Percentiles rank a stretch among this genome's conserved stretches.
Conservation (phyloP, 768 basidiomycete genomes). For the Hypholoma sublateritium region DNA sequence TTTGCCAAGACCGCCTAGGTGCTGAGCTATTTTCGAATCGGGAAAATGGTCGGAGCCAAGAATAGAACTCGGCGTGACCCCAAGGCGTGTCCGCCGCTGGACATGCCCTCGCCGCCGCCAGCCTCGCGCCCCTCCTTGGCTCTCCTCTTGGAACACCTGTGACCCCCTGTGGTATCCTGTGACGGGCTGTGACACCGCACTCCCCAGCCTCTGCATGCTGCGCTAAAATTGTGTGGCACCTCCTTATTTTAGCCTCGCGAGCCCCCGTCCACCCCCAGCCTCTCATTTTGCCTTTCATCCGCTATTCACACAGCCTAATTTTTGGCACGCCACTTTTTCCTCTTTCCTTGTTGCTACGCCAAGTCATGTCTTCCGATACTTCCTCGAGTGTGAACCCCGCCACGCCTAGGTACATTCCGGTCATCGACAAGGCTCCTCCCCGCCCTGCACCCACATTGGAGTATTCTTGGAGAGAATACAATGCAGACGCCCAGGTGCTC, state of each 20-base stretch:
- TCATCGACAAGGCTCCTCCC: slow-evolving; percentile 20
- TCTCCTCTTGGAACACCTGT: neutral
- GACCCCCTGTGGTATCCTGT: slow-evolving; percentile 9
- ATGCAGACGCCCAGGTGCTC: slow-evolving; percentile 27
- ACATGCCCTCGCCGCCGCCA: neutral
- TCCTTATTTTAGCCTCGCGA: slow-evolving; percentile 8
- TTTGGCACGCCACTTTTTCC: neutral
- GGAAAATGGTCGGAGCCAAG: slow-evolving; percentile 33
- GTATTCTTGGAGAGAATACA: slow-evolving; percentile 37
- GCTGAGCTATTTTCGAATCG: slow-evolving; percentile 40
- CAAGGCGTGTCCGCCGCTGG: neutral
- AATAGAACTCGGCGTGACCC: slow-evolving; percentile 17
- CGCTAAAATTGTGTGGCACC: slow-evolving; percentile 22
- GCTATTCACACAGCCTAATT: neutral
- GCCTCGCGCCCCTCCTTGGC: slow-evolving; percentile 11
- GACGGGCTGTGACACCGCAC: slow-evolving; percentile 19
- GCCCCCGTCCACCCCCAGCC: slow-evolving; percentile 20
- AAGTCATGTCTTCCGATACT: neutral
- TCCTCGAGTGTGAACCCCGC: neutral
- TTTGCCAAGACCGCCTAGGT: slow-evolving; percentile 42
- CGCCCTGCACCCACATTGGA: slow-evolving; percentile 29
- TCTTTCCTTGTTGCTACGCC: neutral
- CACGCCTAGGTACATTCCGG: neutral
- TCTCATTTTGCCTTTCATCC: slow-evolving; percentile 15
- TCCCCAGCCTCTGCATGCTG: slow-evolving; percentile 21